phyloP scores from a whole-genome alignment of 1,139 yeast genomes.

The Nakaseomyces glabratus region DNA sequence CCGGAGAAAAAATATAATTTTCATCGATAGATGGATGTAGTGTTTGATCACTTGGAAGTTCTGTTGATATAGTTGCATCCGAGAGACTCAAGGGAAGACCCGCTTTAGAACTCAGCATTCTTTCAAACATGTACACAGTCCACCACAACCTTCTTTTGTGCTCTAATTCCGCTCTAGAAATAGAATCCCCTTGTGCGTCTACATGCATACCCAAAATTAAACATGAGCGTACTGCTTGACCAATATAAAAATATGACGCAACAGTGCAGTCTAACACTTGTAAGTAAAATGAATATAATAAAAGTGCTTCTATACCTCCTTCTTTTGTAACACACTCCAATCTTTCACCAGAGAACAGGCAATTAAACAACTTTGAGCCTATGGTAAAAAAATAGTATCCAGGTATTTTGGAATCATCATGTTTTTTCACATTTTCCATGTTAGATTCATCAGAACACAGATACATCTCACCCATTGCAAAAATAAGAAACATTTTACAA shows the following conservation, averaged over 20 bases:
- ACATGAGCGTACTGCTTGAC: conserved; percentile 67
- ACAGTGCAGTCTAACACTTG: conserved; percentile 83
- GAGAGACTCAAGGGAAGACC: conserved; percentile 74
- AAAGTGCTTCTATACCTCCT: conserved; percentile 73
- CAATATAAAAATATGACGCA: conserved; percentile 73
- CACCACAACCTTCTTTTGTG: conserved; percentile 82
- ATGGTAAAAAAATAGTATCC: conserved; percentile 71
- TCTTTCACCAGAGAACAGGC: conserved; percentile 70
- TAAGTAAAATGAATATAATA: conserved; percentile 68
- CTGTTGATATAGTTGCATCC: conserved; percentile 71
- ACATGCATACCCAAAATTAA: conserved; percentile 76
- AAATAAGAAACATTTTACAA: conserved; percentile 63
- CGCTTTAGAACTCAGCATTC: conserved; percentile 78
- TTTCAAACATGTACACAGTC: conserved; percentile 84
- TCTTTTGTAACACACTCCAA: conserved; percentile 67
- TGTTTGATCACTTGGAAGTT: conserved; percentile 57
- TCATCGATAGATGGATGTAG: conserved; percentile 50
- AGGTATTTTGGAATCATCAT: conserved; percentile 43
- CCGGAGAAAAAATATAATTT: conserved; percentile 69
- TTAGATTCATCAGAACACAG: conserved; percentile 52
- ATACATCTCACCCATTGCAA: conserved; percentile 83
- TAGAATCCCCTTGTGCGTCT: conserved; percentile 59
- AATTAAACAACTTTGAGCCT: conserved; percentile 67
- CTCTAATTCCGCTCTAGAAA: conserved; percentile 60
- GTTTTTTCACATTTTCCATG: conserved; percentile 20